Evolutionary conservation across 176 grass and related monocot species (phyloP), one percentile per base, ranked within the genome.

Genomic region (Musa itinerans): DNA sequence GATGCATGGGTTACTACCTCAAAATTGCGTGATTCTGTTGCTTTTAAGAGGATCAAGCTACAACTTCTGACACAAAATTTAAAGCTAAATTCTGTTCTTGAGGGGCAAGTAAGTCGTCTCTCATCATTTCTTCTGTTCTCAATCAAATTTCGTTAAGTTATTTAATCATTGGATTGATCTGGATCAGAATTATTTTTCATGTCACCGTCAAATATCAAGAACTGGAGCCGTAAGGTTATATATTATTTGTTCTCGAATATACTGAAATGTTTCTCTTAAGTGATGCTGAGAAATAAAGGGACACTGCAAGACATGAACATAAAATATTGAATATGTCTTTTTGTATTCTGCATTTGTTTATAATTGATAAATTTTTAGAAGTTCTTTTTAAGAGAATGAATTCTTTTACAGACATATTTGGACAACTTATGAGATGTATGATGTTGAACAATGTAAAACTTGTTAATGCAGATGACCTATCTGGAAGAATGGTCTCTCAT

Each of bases 11-110:
- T 54, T 26, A 54, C 23, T 26, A 54, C 24, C 63, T 53, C 23
- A 65, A 48, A 68, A 19, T 68, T 78, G 62, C 76, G 22, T 67
- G 76, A 78, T 55, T 78, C 76, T 50, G n/a, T 78, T 14, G n/a
- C 63, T 53, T 10, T 53, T 78, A 78, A 78, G 25, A 78, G 50
- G 76, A 78, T 54, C 48, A 54, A 54, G 23, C 76, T 78, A 22
- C 63, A 78, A 78, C 62, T 53, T 68, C 20, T 78, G 20, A 68
- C 0, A 23, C 63, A 68, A n/a, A 67, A 78, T 68, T 53, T 78
- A 67, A 78, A 68, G 62, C 76, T 78, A 78, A 29, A 20, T 34
- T 78, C 62, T 22, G 68, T 78, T 78, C 76, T 78, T 34, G 54
- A 68, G 50, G 76, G 75, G 13, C 75, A 77, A 52, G 75, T 77